These are phyloP conservation scores for Talaromyces sp. DNA, from an alignment of 2,329 filamentous ascomycete genomes.

Conservation along the genomic window DNA sequence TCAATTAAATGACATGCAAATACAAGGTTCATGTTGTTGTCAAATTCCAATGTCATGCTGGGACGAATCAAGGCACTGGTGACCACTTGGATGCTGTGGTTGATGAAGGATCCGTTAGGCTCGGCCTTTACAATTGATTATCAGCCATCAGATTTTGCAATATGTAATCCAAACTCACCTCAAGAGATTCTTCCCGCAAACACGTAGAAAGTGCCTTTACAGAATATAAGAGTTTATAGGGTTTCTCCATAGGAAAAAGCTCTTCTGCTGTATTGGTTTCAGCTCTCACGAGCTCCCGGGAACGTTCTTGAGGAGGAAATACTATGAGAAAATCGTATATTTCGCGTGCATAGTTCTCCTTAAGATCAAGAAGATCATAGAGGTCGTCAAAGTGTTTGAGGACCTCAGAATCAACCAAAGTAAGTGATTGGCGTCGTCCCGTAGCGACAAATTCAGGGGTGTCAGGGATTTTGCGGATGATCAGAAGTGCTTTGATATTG, in stretches of 20 bases:
- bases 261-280: slow-evolving; percentile 49
- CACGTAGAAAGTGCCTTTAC: slow-evolving; percentile 61
- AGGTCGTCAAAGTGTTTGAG: slow-evolving; percentile 76
- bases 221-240: slow-evolving; percentile 69
- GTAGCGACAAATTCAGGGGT: slow-evolving; percentile 28
- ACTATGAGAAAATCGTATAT: slow-evolving; percentile 65
- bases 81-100: slow-evolving; percentile 47
- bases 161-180: slow-evolving; percentile 15
- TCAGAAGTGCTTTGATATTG: slow-evolving; percentile 57
- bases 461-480: slow-evolving; percentile 56
- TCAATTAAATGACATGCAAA: slow-evolving; percentile 53
- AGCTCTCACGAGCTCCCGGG: slow-evolving; percentile 55
- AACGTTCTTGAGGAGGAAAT: slow-evolving; percentile 61
- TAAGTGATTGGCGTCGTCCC: slow-evolving; percentile 45
- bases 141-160: not conserved
- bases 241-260: slow-evolving; percentile 63
- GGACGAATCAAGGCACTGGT: slow-evolving; percentile 57
- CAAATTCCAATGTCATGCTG: slow-evolving; percentile 44
- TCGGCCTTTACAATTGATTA: slow-evolving; percentile 16
- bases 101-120: slow-evolving; percentile 31
- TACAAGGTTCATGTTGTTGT: slow-evolving; percentile 41
- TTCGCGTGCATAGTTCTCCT: slow-evolving; percentile 63
- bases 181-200: slow-evolving; percentile 43
- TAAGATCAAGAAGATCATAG: slow-evolving; percentile 72
- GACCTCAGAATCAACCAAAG: slow-evolving; percentile 69